A percentile compares a stretch with the other conserved stretches of the same genome.
Conservation (phyloP, 768 basidiomycete genomes). For the Leccinellum luteum region DNA sequence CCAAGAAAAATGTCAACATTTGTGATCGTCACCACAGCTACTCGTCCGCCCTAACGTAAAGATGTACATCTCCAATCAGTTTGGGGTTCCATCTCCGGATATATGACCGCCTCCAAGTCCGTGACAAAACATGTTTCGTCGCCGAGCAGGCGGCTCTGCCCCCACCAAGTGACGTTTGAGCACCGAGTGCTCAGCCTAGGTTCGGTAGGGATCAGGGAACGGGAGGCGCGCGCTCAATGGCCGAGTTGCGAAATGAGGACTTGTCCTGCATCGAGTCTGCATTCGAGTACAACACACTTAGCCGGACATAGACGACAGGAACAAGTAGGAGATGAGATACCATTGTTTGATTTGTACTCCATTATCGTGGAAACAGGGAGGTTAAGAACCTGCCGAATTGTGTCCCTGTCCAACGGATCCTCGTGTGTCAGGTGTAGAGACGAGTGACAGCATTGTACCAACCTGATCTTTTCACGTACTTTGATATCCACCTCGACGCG, state of each 20-base stretch:
- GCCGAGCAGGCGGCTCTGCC: neutral
- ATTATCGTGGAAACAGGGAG: constrained; percentile 77
- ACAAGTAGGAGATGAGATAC: constrained; percentile 32
- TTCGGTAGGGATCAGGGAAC: constrained; percentile 11
- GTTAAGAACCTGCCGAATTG: constrained; percentile 70
- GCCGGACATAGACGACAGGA: neutral
- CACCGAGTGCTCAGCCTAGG: neutral
- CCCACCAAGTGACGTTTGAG: neutral
- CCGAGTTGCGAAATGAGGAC: constrained; percentile 76
- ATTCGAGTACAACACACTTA: constrained; percentile 1
- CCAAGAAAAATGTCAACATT: constrained; percentile 2
- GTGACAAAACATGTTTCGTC: neutral
- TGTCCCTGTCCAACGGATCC: constrained; percentile 53
- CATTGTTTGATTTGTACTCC: constrained; percentile 95
- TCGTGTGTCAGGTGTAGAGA: constrained; percentile 3
- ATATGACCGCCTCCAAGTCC: constrained; percentile 6
- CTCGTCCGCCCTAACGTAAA: constrained; percentile 2
- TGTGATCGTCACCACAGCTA: neutral
- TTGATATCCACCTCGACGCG: constrained; percentile 73
- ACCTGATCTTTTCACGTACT: constrained; percentile 82
- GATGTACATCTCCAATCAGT: constrained; percentile 13
- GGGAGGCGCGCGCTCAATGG: constrained; percentile 44
- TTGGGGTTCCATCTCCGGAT: neutral
- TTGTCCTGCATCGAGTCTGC: constrained; percentile 88
- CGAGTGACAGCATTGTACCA: constrained; percentile 37